phyloP scores from a whole-genome alignment of 1,284 basidiomycete genomes.

The Trichosporon sp. region DNA sequence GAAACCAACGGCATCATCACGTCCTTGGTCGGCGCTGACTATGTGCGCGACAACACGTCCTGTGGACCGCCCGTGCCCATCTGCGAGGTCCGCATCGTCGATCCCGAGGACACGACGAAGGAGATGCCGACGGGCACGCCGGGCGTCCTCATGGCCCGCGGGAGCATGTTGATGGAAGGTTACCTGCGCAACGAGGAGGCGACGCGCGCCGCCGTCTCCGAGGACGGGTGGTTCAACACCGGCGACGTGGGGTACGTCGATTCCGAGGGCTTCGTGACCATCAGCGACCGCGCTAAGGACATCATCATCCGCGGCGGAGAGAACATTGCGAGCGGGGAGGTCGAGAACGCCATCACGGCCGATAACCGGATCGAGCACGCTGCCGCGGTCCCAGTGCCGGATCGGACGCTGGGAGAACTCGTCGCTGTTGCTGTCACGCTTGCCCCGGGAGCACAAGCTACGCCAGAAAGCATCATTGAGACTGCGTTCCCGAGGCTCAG shows the following conservation, averaged over 20 bases:
- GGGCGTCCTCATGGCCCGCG: conserved; percentile 43
- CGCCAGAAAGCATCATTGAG: conserved; percentile 16
- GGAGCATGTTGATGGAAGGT: conserved; percentile 48
- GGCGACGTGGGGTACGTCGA: conserved; percentile 49
- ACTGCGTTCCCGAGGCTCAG: conserved; percentile 21
- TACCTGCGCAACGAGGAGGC: conserved; percentile 40
- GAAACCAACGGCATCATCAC: conserved; percentile 52
- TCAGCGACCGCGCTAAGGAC: conserved; percentile 46
- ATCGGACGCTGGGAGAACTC: conserved; percentile 44
- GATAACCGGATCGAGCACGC: conserved; percentile 42
- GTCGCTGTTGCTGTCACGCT: conserved; percentile 46
- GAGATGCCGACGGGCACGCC: conserved; percentile 34
- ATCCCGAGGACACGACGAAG: conserved; percentile 29
- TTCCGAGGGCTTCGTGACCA: conserved; percentile 45
- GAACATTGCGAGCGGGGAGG: conserved; percentile 44
- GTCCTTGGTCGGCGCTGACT: conserved; percentile 45
- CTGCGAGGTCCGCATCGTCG: conserved; percentile 43
- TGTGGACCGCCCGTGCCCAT: conserved; percentile 46
- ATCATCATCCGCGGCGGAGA: conserved; percentile 54
- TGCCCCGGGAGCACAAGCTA: conserved; percentile 21
- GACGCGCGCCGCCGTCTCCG: conserved; percentile 29
- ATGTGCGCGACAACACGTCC: conserved; percentile 28
- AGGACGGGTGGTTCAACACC: conserved; percentile 52
- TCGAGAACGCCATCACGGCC: conserved; percentile 50
- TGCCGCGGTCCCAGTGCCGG: conserved; percentile 45